Conservation (phyloP, 176 grass and related monocot species). For the Pontederia crassipes region DNA sequence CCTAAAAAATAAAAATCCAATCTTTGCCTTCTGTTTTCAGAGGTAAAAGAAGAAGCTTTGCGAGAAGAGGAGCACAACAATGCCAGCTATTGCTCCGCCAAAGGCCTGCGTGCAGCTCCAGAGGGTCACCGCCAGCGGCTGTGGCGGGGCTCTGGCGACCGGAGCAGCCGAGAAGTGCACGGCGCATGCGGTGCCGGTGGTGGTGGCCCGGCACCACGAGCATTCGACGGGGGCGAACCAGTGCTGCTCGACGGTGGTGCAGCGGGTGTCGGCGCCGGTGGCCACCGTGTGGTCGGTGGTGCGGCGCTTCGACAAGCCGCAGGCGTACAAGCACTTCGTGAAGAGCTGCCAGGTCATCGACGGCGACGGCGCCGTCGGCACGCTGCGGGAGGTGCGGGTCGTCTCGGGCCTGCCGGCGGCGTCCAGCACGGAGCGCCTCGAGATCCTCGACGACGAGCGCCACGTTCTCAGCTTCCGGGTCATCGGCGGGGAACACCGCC, state of each 20-base stretch:
- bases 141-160: not conserved
- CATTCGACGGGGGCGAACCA: constrained; percentile 9
- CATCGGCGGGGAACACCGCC: constrained; percentile 11
- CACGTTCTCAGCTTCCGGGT: constrained; percentile 21
- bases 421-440: constrained; percentile 17
- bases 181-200: constrained; percentile 12
- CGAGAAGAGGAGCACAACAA: not conserved
- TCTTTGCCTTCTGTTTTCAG: not conserved
- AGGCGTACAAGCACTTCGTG: constrained; percentile 19
- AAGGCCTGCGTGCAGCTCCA: constrained; percentile 37
- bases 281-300: constrained; percentile 10
- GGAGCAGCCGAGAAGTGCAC: not conserved
- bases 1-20: too few relatives aligned
- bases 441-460: constrained; percentile 15
- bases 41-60: not conserved
- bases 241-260: constrained; percentile 14
- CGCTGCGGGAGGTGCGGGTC: constrained; percentile 1
- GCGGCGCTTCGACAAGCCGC: constrained; percentile 12
- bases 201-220: constrained; percentile 13
- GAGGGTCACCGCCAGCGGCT: not conserved
- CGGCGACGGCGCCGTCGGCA: constrained; percentile 17
- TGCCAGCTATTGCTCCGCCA: constrained; percentile 56
- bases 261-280: constrained; percentile 9
- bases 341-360: constrained; percentile 10
- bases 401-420: constrained; percentile 14